A percentile compares a stretch with the other conserved stretches of the same genome.
These are phyloP conservation scores for Podospora anserina DNA, from an alignment of 495 filamentous ascomycete genomes.

Conservation along the genomic window DNA sequence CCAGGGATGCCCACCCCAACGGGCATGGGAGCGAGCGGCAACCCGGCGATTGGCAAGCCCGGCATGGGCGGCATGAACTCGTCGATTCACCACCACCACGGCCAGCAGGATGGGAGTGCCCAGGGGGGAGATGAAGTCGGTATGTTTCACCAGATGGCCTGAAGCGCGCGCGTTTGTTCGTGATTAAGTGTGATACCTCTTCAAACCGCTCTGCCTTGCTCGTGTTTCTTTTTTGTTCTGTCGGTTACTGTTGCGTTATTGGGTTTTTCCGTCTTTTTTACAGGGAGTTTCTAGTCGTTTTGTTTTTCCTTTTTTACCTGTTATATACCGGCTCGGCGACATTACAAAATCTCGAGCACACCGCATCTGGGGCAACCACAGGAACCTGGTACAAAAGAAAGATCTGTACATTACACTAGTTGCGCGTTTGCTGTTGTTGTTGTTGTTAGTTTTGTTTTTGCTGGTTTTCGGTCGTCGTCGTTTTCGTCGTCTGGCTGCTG, in stretches of 20 bases:
- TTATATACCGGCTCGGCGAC: constrained; percentile 48
- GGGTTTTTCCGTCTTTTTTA: constrained; percentile 17
- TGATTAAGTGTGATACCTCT: constrained; percentile 53
- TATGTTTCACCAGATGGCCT: constrained; percentile 87
- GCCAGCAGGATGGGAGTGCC: constrained; percentile 65
- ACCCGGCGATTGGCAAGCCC: constrained; percentile 53
- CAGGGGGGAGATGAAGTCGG: constrained; percentile 82
- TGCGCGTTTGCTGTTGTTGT: constrained; percentile 35
- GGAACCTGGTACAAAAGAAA: constrained; percentile 41
- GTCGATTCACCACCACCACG: constrained; percentile 63
- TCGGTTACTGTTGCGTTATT: constrained; percentile 21
- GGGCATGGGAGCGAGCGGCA: constrained; percentile 43
- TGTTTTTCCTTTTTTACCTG: constrained; percentile 33
- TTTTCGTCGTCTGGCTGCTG: constrained; percentile 35
- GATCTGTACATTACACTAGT: constrained; percentile 44
- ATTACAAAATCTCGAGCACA: constrained; percentile 26
- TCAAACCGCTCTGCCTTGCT: constrained; percentile 24
- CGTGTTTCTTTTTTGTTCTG: constrained; percentile 19
- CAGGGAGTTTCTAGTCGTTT: constrained; percentile 27
- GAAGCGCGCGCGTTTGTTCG: constrained; percentile 44
- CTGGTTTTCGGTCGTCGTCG: constrained; percentile 38
- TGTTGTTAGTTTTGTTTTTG: constrained; percentile 36
- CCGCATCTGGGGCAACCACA: constrained; percentile 36
- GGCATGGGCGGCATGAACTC: constrained; percentile 60
- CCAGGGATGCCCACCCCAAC: constrained; percentile 53